These are phyloP conservation scores for Ustulina deusta DNA, from an alignment of 2,329 filamentous ascomycete species.

Conservation along the genomic window DNA sequence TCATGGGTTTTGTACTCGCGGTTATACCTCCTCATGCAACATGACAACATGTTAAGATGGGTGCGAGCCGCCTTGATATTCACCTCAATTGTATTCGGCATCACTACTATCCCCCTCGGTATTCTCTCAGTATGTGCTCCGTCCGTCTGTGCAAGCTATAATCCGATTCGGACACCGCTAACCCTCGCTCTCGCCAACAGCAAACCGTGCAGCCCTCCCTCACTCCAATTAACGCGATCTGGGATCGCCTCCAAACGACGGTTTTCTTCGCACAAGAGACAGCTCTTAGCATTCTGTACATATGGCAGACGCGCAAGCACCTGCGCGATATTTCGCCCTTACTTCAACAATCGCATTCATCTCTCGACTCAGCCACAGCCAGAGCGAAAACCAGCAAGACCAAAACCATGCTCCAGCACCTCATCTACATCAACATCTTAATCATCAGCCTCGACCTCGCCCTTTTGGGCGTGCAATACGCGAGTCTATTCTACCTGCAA, in stretches of 20 bases:
- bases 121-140: slow-evolving; percentile 45
- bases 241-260: slow-evolving; percentile 51
- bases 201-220: slow-evolving; percentile 48
- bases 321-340: slow-evolving; percentile 37
- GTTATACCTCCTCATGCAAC: slow-evolving; percentile 48
- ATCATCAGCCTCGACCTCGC: slow-evolving; percentile 55
- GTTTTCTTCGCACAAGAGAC: slow-evolving; percentile 52
- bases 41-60: slow-evolving; percentile 43
- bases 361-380: slow-evolving; percentile 25
- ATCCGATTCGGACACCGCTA: slow-evolving; percentile 14
- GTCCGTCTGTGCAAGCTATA: background rate
- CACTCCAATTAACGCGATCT: slow-evolving; percentile 43
- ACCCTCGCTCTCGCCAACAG: slow-evolving; percentile 27
- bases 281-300: slow-evolving; percentile 49
- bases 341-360: slow-evolving; percentile 23
- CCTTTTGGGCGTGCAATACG: slow-evolving; percentile 54
- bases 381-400: slow-evolving; percentile 35
- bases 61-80: slow-evolving; percentile 44
- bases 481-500: slow-evolving; percentile 54
- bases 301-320: slow-evolving; percentile 47
- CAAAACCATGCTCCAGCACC: slow-evolving; percentile 47
- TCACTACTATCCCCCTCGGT: slow-evolving; percentile 49
- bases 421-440: slow-evolving; percentile 55
- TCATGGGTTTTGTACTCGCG: slow-evolving; percentile 51
- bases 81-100: slow-evolving; percentile 48